phyloP scores from a whole-genome alignment of 106 monocot genomes.

The Posidonia australis region DNA sequence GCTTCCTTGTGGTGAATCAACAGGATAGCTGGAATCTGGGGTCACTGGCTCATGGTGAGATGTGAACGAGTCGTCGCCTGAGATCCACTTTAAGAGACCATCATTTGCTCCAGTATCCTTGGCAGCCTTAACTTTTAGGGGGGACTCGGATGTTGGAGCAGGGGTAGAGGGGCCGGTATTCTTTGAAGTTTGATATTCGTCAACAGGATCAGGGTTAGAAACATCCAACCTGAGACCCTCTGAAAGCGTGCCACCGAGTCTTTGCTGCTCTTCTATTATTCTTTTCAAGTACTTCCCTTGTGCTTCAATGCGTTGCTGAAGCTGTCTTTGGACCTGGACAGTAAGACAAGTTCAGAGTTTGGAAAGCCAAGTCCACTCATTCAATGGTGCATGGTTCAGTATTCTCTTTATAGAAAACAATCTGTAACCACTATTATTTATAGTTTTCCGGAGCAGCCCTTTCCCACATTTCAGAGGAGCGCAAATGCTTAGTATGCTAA shows the following conservation, averaged over 20 bases:
- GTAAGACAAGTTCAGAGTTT: too few relatives aligned
- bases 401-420: too few relatives aligned
- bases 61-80: background rate
- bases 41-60: constrained; percentile 27
- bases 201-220: background rate
- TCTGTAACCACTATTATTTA: too few relatives aligned
- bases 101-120: constrained; percentile 4
- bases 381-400: too few relatives aligned
- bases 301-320: constrained; percentile 89
- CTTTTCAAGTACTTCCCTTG: constrained; percentile 89
- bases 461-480: too few relatives aligned
- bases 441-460: too few relatives aligned
- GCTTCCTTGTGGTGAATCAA: constrained; percentile 15
- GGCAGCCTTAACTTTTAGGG: constrained; percentile 19
- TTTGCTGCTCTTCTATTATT: constrained; percentile 88
- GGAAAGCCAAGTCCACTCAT: too few relatives aligned
- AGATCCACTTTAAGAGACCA: constrained; percentile 12
- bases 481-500: too few relatives aligned
- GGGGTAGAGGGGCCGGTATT: background rate
- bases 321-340: constrained; percentile 82
- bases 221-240: constrained; percentile 16
- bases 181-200: background rate
- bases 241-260: constrained; percentile 35
- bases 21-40: constrained; percentile 45
- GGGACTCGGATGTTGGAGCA: constrained; percentile 35